Conservation (phyloP, 306 rosid species). For the Vigna angularis region DNA sequence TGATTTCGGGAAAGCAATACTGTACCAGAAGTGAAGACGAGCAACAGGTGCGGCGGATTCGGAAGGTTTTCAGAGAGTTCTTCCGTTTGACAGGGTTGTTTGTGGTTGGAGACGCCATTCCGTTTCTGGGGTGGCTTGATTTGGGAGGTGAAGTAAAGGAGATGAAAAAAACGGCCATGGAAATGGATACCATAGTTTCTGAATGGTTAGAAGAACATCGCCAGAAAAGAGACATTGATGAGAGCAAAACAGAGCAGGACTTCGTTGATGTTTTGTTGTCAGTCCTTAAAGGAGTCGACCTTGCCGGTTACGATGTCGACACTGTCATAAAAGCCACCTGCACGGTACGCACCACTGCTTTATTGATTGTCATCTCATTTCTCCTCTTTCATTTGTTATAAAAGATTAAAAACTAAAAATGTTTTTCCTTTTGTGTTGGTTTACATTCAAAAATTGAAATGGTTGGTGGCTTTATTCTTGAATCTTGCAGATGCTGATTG, state of each 20-base stretch:
- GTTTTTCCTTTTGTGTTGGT: too few species aligned
- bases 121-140: slow-evolving; percentile 22
- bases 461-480: background rate
- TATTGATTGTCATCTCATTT: too few species aligned
- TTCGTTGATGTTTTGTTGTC: slow-evolving; percentile 55
- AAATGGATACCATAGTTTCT: slow-evolving; percentile 9
- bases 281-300: background rate
- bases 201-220: slow-evolving; percentile 30
- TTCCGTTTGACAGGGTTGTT: slow-evolving; percentile 1
- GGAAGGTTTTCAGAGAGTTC: slow-evolving; percentile 15
- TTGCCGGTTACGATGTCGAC: slow-evolving; percentile 46
- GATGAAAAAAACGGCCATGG: slow-evolving; percentile 7
- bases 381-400: too few species aligned
- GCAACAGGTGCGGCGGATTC: background rate
- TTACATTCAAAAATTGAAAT: background rate
- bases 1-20: slow-evolving; percentile 14
- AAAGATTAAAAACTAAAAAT: too few species aligned
- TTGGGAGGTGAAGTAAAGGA: slow-evolving; percentile 14
- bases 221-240: background rate
- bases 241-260: slow-evolving; percentile 18
- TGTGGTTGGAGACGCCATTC: slow-evolving; percentile 31
- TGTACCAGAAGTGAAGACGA: background rate
- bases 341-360: slow-evolving; percentile 38
- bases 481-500: slow-evolving; percentile 43
- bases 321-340: slow-evolving; percentile 59